A percentile compares a stretch with the other conserved stretches of the same genome.
phyloP scores from a whole-genome alignment of 768 basidiomycete species.

The Trametes maxima region DNA sequence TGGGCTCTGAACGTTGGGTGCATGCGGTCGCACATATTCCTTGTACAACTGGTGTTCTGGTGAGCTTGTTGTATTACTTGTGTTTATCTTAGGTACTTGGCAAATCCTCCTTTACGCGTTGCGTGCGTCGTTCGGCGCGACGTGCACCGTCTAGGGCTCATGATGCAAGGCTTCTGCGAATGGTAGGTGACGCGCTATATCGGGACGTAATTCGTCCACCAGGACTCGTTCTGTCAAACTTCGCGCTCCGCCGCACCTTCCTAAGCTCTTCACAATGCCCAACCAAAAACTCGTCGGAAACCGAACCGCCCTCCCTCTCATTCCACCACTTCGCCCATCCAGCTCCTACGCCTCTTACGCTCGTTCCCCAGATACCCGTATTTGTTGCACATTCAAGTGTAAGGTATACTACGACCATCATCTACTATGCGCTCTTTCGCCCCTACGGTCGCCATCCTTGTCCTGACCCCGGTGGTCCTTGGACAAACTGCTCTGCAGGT shows the following conservation, averaged over 20 bases:
- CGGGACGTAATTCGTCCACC: background rate
- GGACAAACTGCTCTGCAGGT: constrained; percentile 47
- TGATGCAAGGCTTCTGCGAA: background rate
- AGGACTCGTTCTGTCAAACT: background rate
- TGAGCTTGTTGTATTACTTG: constrained; percentile 1
- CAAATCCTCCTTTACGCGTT: too few species aligned
- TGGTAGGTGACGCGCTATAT: constrained; percentile 1
- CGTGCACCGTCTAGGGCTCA: too few species aligned
- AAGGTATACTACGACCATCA: background rate
- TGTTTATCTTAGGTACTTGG: background rate
- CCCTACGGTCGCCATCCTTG: constrained; percentile 35
- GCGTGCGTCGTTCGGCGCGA: too few species aligned
- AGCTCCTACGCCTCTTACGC: constrained; percentile 6
- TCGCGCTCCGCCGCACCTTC: constrained; percentile 11
- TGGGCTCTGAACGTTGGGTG: constrained; percentile 52
- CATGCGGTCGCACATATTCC: background rate
- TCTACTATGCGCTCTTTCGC: constrained; percentile 21
- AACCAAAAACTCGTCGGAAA: background rate
- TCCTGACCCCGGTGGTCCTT: constrained; percentile 38
- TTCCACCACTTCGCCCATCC: background rate
- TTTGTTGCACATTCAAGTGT: background rate
- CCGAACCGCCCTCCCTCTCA: background rate
- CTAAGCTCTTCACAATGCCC: constrained; percentile 12
- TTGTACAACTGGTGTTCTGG: background rate
- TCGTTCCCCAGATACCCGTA: constrained; percentile 11